Evolutionary conservation across 768 basidiomycete species (phyloP).

Genomic region (Saitozyma sp.): DNA sequence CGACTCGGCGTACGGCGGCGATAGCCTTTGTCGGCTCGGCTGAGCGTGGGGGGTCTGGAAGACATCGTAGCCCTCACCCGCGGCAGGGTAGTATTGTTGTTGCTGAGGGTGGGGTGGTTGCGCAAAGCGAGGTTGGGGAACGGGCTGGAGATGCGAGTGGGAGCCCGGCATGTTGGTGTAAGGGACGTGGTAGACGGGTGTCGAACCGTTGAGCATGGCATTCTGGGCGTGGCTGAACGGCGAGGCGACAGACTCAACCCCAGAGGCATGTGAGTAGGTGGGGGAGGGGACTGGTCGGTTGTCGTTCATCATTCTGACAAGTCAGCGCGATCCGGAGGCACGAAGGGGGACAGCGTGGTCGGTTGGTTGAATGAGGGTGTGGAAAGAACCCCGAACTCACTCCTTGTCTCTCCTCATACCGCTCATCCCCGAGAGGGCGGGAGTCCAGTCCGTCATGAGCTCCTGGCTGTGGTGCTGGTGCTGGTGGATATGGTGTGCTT

Average conservation of each 20-base stretch:
- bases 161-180: neutral
- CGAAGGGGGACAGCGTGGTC: neutral
- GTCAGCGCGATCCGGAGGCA: neutral
- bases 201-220: neutral
- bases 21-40: too few relatives aligned
- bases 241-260: slow-evolving; percentile 18
- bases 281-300: slow-evolving; percentile 18
- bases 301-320: slow-evolving; percentile 2
- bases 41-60: too few relatives aligned
- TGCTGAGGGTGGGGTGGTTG: too few relatives aligned
- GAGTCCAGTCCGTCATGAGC: slow-evolving; percentile 32
- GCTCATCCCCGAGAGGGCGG: slow-evolving; percentile 7
- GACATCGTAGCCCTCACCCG: too few relatives aligned
- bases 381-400: neutral
- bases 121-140: too few relatives aligned
- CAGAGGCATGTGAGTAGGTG: slow-evolving; percentile 29
- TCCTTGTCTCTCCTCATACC: slow-evolving; percentile 6
- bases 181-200: neutral
- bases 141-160: neutral
- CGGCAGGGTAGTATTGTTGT: too few relatives aligned
- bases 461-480: slow-evolving; percentile 22
- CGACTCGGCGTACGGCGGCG: too few relatives aligned
- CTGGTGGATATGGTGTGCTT: slow-evolving; percentile 10
- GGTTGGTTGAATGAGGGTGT: neutral
- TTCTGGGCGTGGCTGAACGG: neutral